Evolutionary conservation across 2,329 filamentous ascomycete species (phyloP).

Genomic region (Trichoderma polysporum): DNA sequence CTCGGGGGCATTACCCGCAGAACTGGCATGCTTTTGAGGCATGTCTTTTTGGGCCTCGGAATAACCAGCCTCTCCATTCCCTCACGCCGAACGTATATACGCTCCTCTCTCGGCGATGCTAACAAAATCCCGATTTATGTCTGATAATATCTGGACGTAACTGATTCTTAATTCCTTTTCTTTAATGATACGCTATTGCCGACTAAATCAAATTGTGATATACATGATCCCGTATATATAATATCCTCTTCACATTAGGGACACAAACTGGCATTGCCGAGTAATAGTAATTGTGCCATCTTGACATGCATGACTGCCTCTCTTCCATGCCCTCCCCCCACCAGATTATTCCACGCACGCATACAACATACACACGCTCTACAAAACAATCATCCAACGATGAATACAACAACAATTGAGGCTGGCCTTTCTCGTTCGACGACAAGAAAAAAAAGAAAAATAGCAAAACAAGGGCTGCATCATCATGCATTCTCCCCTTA

Average conservation of each 20-base stretch:
- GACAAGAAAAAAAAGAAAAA: not conserved
- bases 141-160: slow-evolving; percentile 1
- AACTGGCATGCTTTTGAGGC: too few relatives aligned
- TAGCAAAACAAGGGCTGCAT: not conserved
- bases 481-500: not conserved
- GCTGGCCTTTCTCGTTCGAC: not conserved
- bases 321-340: not conserved
- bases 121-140: not conserved
- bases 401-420: not conserved
- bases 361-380: not conserved
- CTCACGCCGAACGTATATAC: slow-evolving; percentile 18
- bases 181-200: slow-evolving; percentile 4
- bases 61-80: not conserved
- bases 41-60: not conserved
- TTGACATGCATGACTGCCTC: not conserved
- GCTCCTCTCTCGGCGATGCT: not conserved
- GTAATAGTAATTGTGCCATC: not conserved
- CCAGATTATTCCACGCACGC: not conserved
- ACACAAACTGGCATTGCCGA: not conserved
- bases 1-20: too few relatives aligned
- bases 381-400: slow-evolving; percentile 15
- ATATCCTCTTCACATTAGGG: not conserved
- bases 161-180: not conserved
- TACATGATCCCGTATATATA: slow-evolving; percentile 1
- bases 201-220: slow-evolving; percentile 19